Conservation (phyloP, 108 stramenopile genomes). For the Skeletonema costatum region DNA sequence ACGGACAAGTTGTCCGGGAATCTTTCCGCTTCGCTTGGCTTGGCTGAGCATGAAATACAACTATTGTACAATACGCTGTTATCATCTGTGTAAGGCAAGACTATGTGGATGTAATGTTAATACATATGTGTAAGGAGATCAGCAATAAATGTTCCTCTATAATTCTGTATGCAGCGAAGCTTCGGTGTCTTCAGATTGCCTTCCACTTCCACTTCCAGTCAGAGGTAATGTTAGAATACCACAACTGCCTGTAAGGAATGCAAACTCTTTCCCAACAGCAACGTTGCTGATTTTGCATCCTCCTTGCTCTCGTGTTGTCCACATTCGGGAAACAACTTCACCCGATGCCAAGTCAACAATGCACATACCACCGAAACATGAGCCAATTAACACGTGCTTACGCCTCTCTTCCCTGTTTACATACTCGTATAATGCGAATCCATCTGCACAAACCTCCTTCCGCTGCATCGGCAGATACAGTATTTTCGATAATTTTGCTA, state of each 20-base stretch:
- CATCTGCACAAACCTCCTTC: background rate
- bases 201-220: background rate
- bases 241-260: background rate
- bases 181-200: background rate
- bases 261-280: background rate
- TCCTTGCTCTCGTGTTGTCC: background rate
- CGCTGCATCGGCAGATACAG: background rate
- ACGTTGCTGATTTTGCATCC: constrained; percentile 3
- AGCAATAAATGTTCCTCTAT: no score
- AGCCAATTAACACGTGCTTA: background rate
- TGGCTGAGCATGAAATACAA: no score
- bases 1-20: no score
- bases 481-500: background rate
- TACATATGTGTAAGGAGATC: no score
- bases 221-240: constrained; percentile 6
- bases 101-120: no score
- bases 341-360: background rate
- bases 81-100: no score
- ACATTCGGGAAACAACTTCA: background rate
- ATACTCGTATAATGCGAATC: background rate
- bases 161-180: no score
- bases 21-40: no score
- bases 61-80: no score
- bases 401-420: background rate
- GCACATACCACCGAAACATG: background rate